Evolutionary conservation across 2,329 filamentous ascomycete genomes (phyloP).

Genomic region (Epichloe uncinata): DNA sequence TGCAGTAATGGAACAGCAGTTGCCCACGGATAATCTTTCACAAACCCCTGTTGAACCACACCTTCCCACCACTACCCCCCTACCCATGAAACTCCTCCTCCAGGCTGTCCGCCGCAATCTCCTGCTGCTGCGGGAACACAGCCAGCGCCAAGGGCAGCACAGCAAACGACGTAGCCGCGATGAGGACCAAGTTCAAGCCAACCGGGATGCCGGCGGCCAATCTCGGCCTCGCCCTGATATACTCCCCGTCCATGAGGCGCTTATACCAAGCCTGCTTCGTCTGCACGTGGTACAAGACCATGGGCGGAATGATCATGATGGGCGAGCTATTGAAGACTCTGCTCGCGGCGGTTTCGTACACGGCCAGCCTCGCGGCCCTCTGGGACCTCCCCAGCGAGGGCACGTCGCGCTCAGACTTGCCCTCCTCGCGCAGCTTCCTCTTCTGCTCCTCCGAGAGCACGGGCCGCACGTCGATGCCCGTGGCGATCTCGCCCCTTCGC

Average conservation of each 20-base stretch:
- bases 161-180: constrained; percentile 74
- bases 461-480: constrained; percentile 86
- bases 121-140: constrained; percentile 85
- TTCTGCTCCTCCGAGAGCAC: constrained; percentile 61
- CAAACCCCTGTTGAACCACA: constrained; percentile 93
- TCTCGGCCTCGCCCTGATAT: constrained; percentile 64
- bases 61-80: constrained; percentile 65
- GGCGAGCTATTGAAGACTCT: constrained; percentile 88
- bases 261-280: constrained; percentile 26
- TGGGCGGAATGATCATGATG: constrained; percentile 90
- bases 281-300: constrained; percentile 76
- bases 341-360: constrained; percentile 83
- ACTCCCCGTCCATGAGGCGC: constrained; percentile 47
- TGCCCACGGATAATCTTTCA: constrained; percentile 25
- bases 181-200: constrained; percentile 77
- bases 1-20: background rate
- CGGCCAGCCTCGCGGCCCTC: constrained; percentile 77
- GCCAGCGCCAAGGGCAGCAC: constrained; percentile 82
- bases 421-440: constrained; percentile 37
- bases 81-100: constrained; percentile 78
- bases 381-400: constrained; percentile 72
- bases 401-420: constrained; percentile 51
- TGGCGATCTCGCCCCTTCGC: constrained; percentile 89
- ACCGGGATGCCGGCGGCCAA: constrained; percentile 42
- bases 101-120: constrained; percentile 58